These are phyloP conservation scores for Plasmodium ovale DNA, from an alignment of 169 alveolate species.

Conservation along the genomic window DNA sequence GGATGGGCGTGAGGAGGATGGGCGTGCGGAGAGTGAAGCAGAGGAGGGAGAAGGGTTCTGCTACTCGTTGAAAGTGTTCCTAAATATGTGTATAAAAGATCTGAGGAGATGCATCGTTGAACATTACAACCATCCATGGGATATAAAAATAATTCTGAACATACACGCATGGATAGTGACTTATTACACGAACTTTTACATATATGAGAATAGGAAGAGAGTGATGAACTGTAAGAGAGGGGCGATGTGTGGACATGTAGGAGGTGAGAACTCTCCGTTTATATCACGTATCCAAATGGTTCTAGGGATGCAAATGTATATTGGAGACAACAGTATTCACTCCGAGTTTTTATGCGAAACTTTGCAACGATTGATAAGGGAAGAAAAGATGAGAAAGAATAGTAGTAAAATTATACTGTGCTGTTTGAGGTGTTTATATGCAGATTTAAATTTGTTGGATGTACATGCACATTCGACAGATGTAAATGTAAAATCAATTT, in stretches of 20 bases:
- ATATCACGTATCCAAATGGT: slow-evolving; percentile 68
- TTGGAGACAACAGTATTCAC: slow-evolving; percentile 71
- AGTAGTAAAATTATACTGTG: slow-evolving; percentile 62
- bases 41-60: slow-evolving; percentile 3
- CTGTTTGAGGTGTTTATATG: slow-evolving; percentile 61
- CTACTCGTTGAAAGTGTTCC: slow-evolving; percentile 38
- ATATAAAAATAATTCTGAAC: slow-evolving; percentile 44
- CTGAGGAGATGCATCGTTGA: slow-evolving; percentile 51
- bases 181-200: slow-evolving; percentile 50
- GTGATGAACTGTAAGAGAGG: slow-evolving; percentile 2
- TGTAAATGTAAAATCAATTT: slow-evolving; percentile 61
- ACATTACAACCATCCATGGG: slow-evolving; percentile 41
- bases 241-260: background rate
- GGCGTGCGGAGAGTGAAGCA: background rate
- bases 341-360: slow-evolving; percentile 72
- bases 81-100: slow-evolving; percentile 69
- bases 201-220: slow-evolving; percentile 53
- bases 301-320: slow-evolving; percentile 61
- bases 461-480: slow-evolving; percentile 56
- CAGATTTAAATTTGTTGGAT: slow-evolving; percentile 46
- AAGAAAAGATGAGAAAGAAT: slow-evolving; percentile 66
- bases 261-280: background rate
- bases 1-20: background rate
- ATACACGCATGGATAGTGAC: slow-evolving; percentile 74
- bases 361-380: slow-evolving; percentile 47